Evolutionary conservation across 2,329 filamentous ascomycete genomes (phyloP), one percentile per base, ranked within the genome.

Genomic region (Calonectria multiphialidica): DNA sequence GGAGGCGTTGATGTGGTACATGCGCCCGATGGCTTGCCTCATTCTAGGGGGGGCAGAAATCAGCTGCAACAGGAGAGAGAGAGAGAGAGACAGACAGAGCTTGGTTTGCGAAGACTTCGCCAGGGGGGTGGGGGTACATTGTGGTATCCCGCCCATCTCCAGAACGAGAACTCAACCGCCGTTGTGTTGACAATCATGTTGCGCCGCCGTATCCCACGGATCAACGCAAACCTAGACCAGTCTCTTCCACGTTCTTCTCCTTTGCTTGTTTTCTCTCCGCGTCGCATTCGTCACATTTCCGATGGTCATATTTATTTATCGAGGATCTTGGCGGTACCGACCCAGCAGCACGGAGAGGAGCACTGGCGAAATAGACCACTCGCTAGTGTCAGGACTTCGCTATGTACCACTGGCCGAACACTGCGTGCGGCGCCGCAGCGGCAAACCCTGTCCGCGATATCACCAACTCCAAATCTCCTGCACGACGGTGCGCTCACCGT

Each of bases 401-500:
- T n/a, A 18, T 44, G 6, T 61, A 40, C 42, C 50, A 45, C 63
- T 44, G 37, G 63, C 21, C 23, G 35, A 42, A 35, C 45, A 47
- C 30, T 42, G 68, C 42, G 42, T 61, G 35, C 67, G 28, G 59
- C 47, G 59, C 15, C 49, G 50, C 42, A 33, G 21, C 55, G 55
- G 23, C 55, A 40, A 21, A 61, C 68, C 68, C 68, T 70, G 68
- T 70, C 68, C 35, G 65, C 16, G 30, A 28, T 40, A 71, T 71
- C 68, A 62, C 55, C 68, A 66, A 55, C 63, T 66, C 25, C 64
- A 40, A 57, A 61, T 66, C 50, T 50, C 62, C 59, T 61, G 50
- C 66, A 45, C 30, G 33, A 47, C 72, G 55, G 63, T 65, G 72
- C 75, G 72, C 77, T 77, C 72, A 78, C 73, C 72, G 75, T 79